A percentile compares a stretch with the other conserved stretches of the same genome.
phyloP scores from a whole-genome alignment of 108 stramenopile genomes.

The Aurantiochytrium sp. region DNA sequence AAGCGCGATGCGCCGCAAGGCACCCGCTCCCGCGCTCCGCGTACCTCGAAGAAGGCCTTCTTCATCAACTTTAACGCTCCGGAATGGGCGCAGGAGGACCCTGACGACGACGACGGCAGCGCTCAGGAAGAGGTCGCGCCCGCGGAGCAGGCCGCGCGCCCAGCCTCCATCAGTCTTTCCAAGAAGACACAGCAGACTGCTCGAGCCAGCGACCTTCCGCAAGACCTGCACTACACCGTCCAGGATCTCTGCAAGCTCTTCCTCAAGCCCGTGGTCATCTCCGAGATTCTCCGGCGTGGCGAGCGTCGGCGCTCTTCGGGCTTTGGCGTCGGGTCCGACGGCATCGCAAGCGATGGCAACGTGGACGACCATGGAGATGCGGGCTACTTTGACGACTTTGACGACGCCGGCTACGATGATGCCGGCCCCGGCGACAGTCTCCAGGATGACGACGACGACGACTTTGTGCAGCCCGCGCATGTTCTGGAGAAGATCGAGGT shows the following conservation, averaged over 20 bases:
- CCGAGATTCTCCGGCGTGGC: background rate
- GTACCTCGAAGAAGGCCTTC: background rate
- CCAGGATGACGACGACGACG: slow-evolving; percentile 26
- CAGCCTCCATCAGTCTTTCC: background rate
- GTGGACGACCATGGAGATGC: background rate
- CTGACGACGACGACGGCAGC: background rate
- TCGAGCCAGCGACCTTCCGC: background rate
- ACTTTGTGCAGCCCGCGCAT: slow-evolving; percentile 28
- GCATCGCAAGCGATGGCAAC: background rate
- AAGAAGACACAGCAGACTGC: background rate
- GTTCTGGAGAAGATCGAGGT: slow-evolving; percentile 43
- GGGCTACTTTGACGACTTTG: background rate
- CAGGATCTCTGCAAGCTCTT: slow-evolving; percentile 39
- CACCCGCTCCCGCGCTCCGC: background rate
- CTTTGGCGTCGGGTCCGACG: background rate
- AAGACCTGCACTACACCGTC: slow-evolving; percentile 7
- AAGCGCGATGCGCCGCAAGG: background rate
- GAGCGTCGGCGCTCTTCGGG: background rate
- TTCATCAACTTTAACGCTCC: background rate
- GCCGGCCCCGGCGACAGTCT: background rate
- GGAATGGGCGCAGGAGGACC: background rate
- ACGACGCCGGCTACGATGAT: background rate
- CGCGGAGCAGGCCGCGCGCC: background rate
- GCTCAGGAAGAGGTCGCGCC: background rate
- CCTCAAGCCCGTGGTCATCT: slow-evolving; percentile 21